phyloP scores from a whole-genome alignment of 2,329 filamentous ascomycete species.

The Canariomyces notabilis region DNA sequence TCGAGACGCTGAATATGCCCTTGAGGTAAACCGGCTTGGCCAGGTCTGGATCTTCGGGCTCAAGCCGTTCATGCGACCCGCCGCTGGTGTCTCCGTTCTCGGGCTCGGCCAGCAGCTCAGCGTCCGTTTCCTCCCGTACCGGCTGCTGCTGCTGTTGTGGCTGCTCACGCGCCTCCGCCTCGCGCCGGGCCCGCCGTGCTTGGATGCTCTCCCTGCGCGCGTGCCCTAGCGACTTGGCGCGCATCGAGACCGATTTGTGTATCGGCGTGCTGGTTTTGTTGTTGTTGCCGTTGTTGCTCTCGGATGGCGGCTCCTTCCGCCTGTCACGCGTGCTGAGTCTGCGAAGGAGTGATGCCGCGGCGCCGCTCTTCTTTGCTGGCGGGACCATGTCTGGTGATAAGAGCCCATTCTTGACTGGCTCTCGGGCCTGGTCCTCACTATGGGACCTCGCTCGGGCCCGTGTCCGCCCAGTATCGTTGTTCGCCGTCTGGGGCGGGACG shows the following conservation, averaged over 20 bases:
- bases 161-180: slow-evolving; percentile 30
- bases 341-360: slow-evolving; percentile 69
- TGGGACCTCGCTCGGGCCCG: slow-evolving; percentile 86
- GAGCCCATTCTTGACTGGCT: slow-evolving; percentile 64
- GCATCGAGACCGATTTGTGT: slow-evolving; percentile 58
- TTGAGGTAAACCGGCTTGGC: slow-evolving; percentile 95
- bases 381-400: slow-evolving; percentile 46
- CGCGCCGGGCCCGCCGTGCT: slow-evolving; percentile 66
- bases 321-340: slow-evolving; percentile 85
- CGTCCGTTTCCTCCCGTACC: slow-evolving; percentile 86
- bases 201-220: slow-evolving; percentile 89
- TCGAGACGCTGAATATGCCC: slow-evolving; percentile 93
- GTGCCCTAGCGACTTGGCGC: slow-evolving; percentile 85
- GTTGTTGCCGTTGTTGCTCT: slow-evolving; percentile 37
- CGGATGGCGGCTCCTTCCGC: slow-evolving; percentile 50
- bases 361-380: slow-evolving; percentile 79
- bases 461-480: slow-evolving; percentile 70
- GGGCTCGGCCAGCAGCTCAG: slow-evolving; percentile 49
- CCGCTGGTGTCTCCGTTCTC: slow-evolving; percentile 39
- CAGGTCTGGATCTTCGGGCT: slow-evolving; percentile 60
- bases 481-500: slow-evolving; percentile 73
- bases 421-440: slow-evolving; percentile 83
- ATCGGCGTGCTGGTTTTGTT: slow-evolving; percentile 38
- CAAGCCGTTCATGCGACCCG: slow-evolving; percentile 55
- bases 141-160: slow-evolving; percentile 23